Evolutionary conservation across 2,329 filamentous ascomycete species (phyloP), one percentile per base, ranked within the genome.

Genomic region (Xenoacremonium recifei): DNA sequence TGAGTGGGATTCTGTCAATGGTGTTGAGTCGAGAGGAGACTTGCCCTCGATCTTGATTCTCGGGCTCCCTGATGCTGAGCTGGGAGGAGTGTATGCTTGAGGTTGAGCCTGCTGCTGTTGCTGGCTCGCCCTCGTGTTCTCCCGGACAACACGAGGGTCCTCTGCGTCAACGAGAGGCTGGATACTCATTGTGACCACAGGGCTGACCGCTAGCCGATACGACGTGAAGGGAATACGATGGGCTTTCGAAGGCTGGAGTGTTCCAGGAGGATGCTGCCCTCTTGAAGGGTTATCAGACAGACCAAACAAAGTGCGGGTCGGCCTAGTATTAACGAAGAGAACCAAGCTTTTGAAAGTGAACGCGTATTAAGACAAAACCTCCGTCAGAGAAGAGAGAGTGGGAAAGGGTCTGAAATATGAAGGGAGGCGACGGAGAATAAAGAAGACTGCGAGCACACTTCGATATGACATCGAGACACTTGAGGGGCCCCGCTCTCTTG

Each of bases 1-100:
- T 9, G 16, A 16, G 23, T 37, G 27, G 4, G n/a, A 13, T 18
- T n/a, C n/a, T 16, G 16, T n/a, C n/a, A n/a, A n/a, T n/a, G n/a
- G n/a, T 29, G 4, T 12, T 32, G 27, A 15, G 23, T 33, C 10
- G 29, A 18, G 29, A 30, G 18, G 15, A 23, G 17, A 55, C 52
- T 51, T 50, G 57, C 63, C 57, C 47, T 66, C 63, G 11, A 57
- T 43, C 47, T 64, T 64, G 29, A 64, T 33, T 38, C 55, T 58
- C 4, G 63, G 63, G 37, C 63, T 66, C n/a, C 61, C 60, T 30
- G 60, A 64, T n/a, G 47, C 44, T 25, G 63, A 66, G 6, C 42
- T 45, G 30, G 55, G 55, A 33, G 55, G 55, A 21, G 55, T 59
- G n/a, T n/a, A n/a, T n/a, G n/a, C n/a, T 27, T 54, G 52, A 33